Evolutionary conservation across 2,329 filamentous ascomycete genomes (phyloP).

Genomic region (Mollisia scopiformis): DNA sequence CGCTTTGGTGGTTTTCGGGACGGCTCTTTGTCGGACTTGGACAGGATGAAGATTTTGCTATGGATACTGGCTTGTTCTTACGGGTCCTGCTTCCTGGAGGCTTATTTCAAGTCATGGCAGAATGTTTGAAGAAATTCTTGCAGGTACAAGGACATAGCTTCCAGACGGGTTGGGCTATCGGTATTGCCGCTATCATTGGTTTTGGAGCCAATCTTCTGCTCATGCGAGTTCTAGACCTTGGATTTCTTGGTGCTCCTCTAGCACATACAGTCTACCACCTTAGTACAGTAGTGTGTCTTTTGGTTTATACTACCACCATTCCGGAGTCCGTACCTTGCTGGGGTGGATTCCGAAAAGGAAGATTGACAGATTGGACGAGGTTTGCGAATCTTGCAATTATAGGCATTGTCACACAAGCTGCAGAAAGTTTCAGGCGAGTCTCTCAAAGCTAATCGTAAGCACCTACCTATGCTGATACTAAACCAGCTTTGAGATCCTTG

Average conservation of each 20-base stretch:
- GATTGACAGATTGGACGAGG: constrained; percentile 71
- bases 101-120: constrained; percentile 82
- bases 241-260: neutral
- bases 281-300: neutral
- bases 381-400: constrained; percentile 74
- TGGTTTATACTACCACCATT: constrained; percentile 3
- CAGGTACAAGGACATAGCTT: constrained; percentile 82
- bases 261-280: neutral
- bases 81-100: constrained; percentile 75
- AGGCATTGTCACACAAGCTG: constrained; percentile 79
- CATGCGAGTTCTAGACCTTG: constrained; percentile 65
- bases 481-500: constrained; percentile 73
- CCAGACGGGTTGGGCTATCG: constrained; percentile 76
- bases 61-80: constrained; percentile 71
- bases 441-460: constrained; percentile 70
- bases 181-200: constrained; percentile 79
- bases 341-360: constrained; percentile 68
- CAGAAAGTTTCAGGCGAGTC: constrained; percentile 91
- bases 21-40: constrained; percentile 72
- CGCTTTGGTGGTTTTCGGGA: constrained; percentile 76
- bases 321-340: constrained; percentile 4
- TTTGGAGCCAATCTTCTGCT: constrained; percentile 77
- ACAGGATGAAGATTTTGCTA: constrained; percentile 73
- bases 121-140: constrained; percentile 79
- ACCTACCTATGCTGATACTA: constrained; percentile 52